Evolutionary conservation across 768 basidiomycete genomes (phyloP).

Genomic region (Royoungia palumana): DNA sequence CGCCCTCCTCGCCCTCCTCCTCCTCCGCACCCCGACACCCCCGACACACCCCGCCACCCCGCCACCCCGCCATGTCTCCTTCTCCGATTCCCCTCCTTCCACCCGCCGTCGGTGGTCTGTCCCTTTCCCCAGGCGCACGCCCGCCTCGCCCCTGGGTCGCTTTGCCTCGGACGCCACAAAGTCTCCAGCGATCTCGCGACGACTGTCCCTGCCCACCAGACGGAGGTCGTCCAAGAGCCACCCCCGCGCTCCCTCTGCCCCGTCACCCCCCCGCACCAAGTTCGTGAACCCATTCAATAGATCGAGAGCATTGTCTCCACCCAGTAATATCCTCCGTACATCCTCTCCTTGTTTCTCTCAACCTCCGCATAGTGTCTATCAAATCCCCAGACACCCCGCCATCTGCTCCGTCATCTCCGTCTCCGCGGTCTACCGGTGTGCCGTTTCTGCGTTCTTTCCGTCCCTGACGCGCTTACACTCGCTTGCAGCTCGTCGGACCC

Average conservation of each 20-base stretch:
- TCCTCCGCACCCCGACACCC: neutral
- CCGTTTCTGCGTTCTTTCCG: neutral
- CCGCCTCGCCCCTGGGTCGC: no score
- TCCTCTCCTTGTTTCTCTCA: neutral
- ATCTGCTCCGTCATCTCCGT: neutral
- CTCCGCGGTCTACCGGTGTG: conserved; percentile 1
- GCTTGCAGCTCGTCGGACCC: conserved; percentile 6
- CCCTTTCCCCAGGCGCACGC: neutral
- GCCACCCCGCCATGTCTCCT: conserved; percentile 20
- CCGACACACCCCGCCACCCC: neutral
- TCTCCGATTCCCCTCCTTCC: conserved; percentile 2
- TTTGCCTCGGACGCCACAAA: no score
- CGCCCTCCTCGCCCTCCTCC: neutral
- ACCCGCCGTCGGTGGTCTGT: neutral
- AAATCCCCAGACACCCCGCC: neutral
- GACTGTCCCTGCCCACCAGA: no score
- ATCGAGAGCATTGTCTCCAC: conserved; percentile 14
- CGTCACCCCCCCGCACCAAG: conserved; percentile 6
- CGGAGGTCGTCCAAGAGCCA: neutral
- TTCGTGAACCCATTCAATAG: conserved; percentile 19
- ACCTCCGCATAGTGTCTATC: conserved; percentile 2
- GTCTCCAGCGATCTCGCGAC: no score
- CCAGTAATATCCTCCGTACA: conserved; percentile 6
- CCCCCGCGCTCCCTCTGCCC: neutral
- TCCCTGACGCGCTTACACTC: neutral